Conservation (phyloP, 306 rosid genomes). For the Castanea sativa region DNA sequence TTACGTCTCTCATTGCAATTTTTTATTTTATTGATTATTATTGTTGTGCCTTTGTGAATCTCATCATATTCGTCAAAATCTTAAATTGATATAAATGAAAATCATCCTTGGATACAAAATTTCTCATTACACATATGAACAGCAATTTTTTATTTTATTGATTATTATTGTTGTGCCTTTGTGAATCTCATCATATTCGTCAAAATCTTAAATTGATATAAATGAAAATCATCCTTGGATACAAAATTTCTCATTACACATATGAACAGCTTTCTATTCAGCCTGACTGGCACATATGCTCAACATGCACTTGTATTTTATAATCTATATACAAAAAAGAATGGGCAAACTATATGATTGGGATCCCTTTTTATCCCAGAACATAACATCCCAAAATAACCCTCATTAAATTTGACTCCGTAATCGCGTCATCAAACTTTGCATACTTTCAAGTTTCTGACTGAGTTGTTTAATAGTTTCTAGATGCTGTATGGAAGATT, state of each 20-base stretch:
- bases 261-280: conserved; percentile 6
- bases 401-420: conserved; percentile 52
- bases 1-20: too few species aligned
- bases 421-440: conserved; percentile 50
- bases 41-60: too few species aligned
- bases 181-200: neutral
- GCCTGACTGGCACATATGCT: conserved; percentile 38
- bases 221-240: neutral
- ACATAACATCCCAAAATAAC: conserved; percentile 16
- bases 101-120: too few species aligned
- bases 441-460: conserved; percentile 71
- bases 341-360: conserved; percentile 32
- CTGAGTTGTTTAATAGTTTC: conserved; percentile 49
- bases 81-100: neutral
- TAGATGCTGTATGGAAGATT: conserved; percentile 49
- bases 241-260: conserved; percentile 46
- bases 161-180: too few species aligned
- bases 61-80: neutral
- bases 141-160: too few species aligned
- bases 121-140: too few species aligned
- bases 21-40: too few species aligned
- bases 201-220: neutral
- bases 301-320: conserved; percentile 10
- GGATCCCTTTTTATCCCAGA: conserved; percentile 26
- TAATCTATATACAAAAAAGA: conserved; percentile 51